phyloP scores from a whole-genome alignment of 179 eudicot species.

The Dionaea muscipula region DNA sequence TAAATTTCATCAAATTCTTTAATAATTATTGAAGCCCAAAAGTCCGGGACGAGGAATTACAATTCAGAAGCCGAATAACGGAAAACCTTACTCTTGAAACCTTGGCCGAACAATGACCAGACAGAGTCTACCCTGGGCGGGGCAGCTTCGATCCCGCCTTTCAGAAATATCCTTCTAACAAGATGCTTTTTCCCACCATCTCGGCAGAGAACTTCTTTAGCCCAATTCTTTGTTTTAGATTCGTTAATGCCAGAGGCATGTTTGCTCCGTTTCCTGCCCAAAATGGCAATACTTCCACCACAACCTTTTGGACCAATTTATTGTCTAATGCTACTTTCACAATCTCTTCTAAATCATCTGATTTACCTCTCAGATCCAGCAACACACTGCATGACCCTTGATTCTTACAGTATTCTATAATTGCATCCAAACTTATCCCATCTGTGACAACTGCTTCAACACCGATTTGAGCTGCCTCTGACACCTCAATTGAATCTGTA shows the following conservation, averaged over 20 bases:
- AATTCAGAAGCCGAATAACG: no score
- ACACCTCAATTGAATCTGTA: conserved; percentile 23
- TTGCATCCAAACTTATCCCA: conserved; percentile 31
- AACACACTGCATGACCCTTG: conserved; percentile 63
- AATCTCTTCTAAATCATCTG: conserved; percentile 45
- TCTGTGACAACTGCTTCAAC: conserved; percentile 49
- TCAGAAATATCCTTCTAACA: conserved; percentile 74
- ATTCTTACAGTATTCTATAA: conserved; percentile 52
- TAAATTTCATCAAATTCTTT: no score
- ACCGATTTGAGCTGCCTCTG: conserved; percentile 34
- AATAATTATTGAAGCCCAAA: no score
- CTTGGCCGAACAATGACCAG: no score
- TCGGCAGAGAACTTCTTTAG: conserved; percentile 38
- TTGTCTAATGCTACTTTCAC: conserved; percentile 40
- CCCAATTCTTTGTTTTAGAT: conserved; percentile 14
- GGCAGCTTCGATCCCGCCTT: no score
- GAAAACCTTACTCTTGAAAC: no score
- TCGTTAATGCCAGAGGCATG: conserved; percentile 19
- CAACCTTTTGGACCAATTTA: conserved; percentile 54
- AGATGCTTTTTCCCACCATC: conserved; percentile 27
- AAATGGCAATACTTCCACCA: conserved; percentile 64
- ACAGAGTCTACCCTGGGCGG: no score
- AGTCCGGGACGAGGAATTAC: no score
- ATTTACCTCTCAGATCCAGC: conserved; percentile 50
- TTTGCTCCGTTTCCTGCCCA: conserved; percentile 24